Conservation (phyloP, 1,284 basidiomycete species). For the Ganoderma multipileum region DNA sequence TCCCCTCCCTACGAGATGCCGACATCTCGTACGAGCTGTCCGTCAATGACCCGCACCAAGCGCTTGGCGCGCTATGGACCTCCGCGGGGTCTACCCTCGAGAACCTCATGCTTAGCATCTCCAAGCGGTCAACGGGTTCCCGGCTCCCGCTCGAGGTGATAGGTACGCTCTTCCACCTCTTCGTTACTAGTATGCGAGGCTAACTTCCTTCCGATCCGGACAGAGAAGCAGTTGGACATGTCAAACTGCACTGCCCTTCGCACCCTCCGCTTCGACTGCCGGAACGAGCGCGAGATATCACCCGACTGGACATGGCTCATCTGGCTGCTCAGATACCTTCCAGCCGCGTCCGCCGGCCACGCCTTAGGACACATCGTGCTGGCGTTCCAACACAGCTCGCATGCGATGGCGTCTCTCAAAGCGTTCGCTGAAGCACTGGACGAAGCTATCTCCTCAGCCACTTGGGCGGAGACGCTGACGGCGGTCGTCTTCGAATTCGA, state of each 20-base stretch:
- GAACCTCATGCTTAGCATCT: conserved; percentile 19
- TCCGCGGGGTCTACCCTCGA: conserved; percentile 19
- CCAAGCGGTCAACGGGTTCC: conserved; percentile 6
- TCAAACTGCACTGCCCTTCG: conserved; percentile 17
- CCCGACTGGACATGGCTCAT: conserved; percentile 25
- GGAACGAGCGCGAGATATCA: conserved; percentile 15
- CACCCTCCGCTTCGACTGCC: conserved; percentile 23
- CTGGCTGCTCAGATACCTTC: conserved; percentile 16
- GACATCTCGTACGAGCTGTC: conserved; percentile 22
- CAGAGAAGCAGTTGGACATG: conserved; percentile 24
- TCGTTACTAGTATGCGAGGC: background rate
- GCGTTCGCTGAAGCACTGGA: conserved; percentile 19
- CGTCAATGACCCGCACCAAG: conserved; percentile 1
- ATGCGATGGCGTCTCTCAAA: conserved; percentile 25
- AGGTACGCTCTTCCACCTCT: conserved; percentile 10
- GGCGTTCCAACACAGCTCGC: conserved; percentile 23
- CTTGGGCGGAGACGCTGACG: conserved; percentile 1
- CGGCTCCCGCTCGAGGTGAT: conserved; percentile 9
- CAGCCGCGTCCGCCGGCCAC: background rate
- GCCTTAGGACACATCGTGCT: conserved; percentile 12
- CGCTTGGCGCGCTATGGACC: conserved; percentile 21
- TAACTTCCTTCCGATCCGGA: background rate
- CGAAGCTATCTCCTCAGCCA: background rate
- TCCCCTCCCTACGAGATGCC: conserved; percentile 14
- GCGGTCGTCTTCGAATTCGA: conserved; percentile 22